A percentile compares a stretch with the other conserved stretches of the same genome.
Conservation (phyloP, 78 protist genomes). For the Dictyostelium firmibasis region DNA sequence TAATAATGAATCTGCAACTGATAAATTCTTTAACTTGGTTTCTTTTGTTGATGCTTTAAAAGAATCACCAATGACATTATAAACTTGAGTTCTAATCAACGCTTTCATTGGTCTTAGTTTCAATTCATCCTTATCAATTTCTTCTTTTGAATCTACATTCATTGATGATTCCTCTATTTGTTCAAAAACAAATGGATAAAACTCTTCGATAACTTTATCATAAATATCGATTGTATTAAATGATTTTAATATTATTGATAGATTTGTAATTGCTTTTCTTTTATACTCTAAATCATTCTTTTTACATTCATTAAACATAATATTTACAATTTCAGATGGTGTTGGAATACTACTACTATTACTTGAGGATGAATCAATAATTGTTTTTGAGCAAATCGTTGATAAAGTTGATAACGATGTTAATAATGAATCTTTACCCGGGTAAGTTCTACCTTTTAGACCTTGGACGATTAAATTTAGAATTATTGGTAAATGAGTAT, state of each 20-base stretch:
- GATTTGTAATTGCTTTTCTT: conserved; percentile 69
- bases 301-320: conserved; percentile 70
- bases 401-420: conserved; percentile 44
- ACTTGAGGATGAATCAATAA: neutral
- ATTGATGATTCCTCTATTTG: neutral
- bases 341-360: neutral
- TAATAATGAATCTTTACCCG: conserved; percentile 73
- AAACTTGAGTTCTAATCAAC: conserved; percentile 22
- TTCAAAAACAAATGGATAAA: conserved; percentile 35
- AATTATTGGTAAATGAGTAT: conserved; percentile 30
- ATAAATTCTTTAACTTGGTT: conserved; percentile 9
- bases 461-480: conserved; percentile 25
- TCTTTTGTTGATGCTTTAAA: conserved; percentile 5
- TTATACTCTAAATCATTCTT: conserved; percentile 76
- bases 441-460: conserved; percentile 61
- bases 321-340: neutral
- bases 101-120: conserved; percentile 52
- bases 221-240: conserved; percentile 42
- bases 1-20: neutral
- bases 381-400: conserved; percentile 18
- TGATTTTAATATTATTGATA: conserved; percentile 25
- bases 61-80: conserved; percentile 44
- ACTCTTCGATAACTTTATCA: conserved; percentile 19
- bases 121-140: conserved; percentile 52
- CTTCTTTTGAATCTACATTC: neutral